These are phyloP conservation scores for Cystobasidium slooffiae DNA, from an alignment of 1,284 basidiomycete species.

Conservation along the genomic window DNA sequence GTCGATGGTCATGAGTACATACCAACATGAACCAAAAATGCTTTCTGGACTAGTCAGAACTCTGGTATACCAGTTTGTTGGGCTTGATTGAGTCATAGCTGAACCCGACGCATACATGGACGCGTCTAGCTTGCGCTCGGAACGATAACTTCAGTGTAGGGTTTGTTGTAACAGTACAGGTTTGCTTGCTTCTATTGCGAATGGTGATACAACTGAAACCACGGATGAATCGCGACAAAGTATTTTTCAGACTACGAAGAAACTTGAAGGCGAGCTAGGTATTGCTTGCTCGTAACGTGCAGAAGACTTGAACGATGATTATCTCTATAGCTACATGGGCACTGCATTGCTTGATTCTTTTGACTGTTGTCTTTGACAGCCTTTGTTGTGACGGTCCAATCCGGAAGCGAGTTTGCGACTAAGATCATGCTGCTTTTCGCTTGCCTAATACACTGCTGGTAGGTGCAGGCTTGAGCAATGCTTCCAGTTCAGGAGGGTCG, in stretches of 20 bases:
- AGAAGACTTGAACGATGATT: no score
- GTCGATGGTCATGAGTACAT: conserved; percentile 86
- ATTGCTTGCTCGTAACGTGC: no score
- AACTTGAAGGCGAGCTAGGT: no score
- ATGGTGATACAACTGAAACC: no score
- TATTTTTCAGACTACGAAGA: no score
- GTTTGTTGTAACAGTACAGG: not conserved
- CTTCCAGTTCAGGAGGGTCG: conserved; percentile 25
- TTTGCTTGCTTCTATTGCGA: no score
- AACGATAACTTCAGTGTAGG: not conserved
- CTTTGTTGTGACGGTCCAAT: not conserved
- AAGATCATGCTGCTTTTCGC: conserved; percentile 1
- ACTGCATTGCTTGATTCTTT: not conserved
- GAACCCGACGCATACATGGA: not conserved
- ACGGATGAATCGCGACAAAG: no score
- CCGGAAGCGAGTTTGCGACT: not conserved
- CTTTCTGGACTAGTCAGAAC: conserved; percentile 83
- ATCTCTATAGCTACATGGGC: conserved; percentile 23
- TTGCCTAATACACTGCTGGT: conserved; percentile 11
- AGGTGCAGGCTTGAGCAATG: conserved; percentile 12
- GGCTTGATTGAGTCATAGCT: conserved; percentile 58
- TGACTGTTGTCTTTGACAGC: not conserved
- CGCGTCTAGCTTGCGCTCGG: not conserved
- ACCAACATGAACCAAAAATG: conserved; percentile 83
- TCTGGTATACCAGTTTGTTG: conserved; percentile 89